Evolutionary conservation across 306 rosid species (phyloP), one percentile per base, ranked within the genome.

Genomic region (Nissolia schottii): DNA sequence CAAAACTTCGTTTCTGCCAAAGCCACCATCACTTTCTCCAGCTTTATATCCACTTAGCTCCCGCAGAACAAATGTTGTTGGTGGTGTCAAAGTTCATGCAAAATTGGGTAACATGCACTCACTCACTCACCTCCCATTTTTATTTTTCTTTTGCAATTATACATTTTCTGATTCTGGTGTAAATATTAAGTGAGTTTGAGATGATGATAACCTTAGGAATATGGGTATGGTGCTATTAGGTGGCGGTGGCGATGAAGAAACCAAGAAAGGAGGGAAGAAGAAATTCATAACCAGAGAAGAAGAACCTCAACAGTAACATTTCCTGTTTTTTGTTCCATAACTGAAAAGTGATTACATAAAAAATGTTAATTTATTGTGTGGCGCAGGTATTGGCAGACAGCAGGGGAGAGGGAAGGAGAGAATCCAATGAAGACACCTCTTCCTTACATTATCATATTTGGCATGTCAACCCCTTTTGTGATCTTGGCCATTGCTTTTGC

Each of bases 401-500:
- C 97, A 43, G 97, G 99, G 67, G 91, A 94, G 69, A 89, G 97
- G 64, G 96, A 87, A 85, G 97, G 97, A 58, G 98, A 94, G 77
- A 94, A 94, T 79, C 98, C 98, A 20, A 91, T 94, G 98, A 91
- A 58, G 85, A 89, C 97, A 10, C 98, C 98, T 64, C 85, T 93
- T 76, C 98, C 98, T 78, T 93, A 90, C 78, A 93, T 93, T 7
- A 91, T 93, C 85, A 81, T 91, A 46, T 91, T 93, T 85, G 98
- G 98, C 57, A 90, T 93, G 97, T 91, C 98, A 25, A 93, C 99
- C 8, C 97, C 99, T 69, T 94, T 94, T 83, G 96, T 94, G 48
- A 94, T 91, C 87, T 84, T 94, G 79, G 99, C 96, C 90, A 91
- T 94, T 85, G 99, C 85, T 67, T 94, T 94, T 82, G 97, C 96